Evolutionary conservation across 176 grass and related monocot genomes (phyloP).

Genomic region (Ananas comosus): DNA sequence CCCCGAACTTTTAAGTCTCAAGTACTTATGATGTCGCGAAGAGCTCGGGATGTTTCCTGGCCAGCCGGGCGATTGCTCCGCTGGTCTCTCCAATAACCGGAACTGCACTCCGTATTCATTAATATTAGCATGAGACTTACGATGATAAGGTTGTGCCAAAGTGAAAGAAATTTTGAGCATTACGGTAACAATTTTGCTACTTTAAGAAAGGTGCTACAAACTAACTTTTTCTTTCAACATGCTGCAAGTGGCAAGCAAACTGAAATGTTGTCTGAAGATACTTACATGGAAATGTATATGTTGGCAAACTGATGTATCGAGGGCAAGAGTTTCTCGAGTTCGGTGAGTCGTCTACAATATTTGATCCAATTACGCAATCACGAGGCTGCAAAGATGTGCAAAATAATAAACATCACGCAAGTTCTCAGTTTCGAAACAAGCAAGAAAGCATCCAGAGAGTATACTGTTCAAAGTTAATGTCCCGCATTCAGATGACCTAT

Average conservation of each 20-base stretch:
- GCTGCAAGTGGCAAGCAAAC: background rate
- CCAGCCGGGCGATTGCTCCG: background rate
- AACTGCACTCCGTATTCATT: constrained; percentile 1
- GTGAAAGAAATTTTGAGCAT: background rate
- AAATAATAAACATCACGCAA: background rate
- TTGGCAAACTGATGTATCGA: constrained; percentile 44
- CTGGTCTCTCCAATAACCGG: constrained; percentile 2
- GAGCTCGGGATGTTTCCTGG: background rate
- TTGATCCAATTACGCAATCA: constrained; percentile 49
- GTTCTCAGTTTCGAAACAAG: background rate
- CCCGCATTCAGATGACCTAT: no score
- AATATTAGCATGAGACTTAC: background rate
- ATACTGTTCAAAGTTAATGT: no score
- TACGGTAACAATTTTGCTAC: no score
- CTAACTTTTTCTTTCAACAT: background rate
- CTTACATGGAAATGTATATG: constrained; percentile 54
- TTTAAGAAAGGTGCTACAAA: background rate
- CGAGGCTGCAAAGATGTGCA: constrained; percentile 39
- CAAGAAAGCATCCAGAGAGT: background rate
- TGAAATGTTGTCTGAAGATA: background rate
- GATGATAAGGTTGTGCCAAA: background rate
- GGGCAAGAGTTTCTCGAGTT: constrained; percentile 42
- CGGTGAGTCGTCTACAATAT: background rate
- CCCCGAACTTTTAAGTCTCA: no score
- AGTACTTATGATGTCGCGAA: background rate